These are phyloP conservation scores for Blastobotrys persicus DNA, from an alignment of 1,139 yeast species.

Conservation along the genomic window DNA sequence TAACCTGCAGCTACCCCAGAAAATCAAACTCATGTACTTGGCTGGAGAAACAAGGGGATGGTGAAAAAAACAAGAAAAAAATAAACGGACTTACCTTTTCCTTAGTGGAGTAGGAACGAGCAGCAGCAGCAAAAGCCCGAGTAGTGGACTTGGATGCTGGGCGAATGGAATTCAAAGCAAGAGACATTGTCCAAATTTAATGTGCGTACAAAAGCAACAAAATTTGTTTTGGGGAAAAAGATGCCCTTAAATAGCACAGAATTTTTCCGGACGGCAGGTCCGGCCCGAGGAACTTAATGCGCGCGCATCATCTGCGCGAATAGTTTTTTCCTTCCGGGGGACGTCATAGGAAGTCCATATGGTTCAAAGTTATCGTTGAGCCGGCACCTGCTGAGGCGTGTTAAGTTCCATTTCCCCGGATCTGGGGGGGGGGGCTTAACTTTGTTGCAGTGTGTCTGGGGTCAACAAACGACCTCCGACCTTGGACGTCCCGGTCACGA, in stretches of 20 bases:
- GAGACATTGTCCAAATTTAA: constrained; percentile 19
- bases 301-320: background rate
- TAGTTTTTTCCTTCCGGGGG: too few species aligned
- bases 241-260: background rate
- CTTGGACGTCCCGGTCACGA: background rate
- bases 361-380: too few species aligned
- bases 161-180: constrained; percentile 23
- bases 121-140: constrained; percentile 25
- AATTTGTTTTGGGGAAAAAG: constrained; percentile 1
- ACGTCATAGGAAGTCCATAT: too few species aligned
- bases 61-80: too few species aligned
- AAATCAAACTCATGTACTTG: too few species aligned
- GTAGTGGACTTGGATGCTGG: constrained; percentile 28
- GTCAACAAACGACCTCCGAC: too few species aligned
- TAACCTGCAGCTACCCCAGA: too few species aligned
- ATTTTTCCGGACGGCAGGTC: constrained; percentile 2
- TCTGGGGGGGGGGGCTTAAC: too few species aligned
- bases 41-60: background rate
- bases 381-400: background rate
- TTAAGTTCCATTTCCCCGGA: background rate
- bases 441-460: too few species aligned
- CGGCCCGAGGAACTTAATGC: background rate
- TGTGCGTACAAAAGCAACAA: background rate
- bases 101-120: constrained; percentile 36
- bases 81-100: constrained; percentile 32